phyloP scores from a whole-genome alignment of 345 rosid genomes.

The Durio zibethinus region DNA sequence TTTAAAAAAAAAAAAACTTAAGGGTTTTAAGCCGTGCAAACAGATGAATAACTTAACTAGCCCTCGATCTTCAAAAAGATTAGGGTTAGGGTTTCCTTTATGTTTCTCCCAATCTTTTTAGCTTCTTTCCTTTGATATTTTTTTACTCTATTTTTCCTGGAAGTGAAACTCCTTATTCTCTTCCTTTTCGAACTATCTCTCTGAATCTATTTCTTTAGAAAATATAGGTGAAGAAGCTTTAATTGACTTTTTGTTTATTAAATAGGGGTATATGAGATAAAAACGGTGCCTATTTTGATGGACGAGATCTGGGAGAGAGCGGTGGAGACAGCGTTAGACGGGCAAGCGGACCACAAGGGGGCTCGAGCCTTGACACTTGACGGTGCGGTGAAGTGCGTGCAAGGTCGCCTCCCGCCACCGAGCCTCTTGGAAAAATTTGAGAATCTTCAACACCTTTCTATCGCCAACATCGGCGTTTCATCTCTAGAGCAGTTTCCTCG shows the following conservation, averaged over 20 bases:
- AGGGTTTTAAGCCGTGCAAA: slow-evolving; percentile 25
- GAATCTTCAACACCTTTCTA: slow-evolving; percentile 65
- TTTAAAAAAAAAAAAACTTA: background rate
- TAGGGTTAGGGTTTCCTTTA: slow-evolving; percentile 12
- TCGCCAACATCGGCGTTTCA: slow-evolving; percentile 61
- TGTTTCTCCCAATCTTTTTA: background rate
- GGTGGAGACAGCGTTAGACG: slow-evolving; percentile 63
- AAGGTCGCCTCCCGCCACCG: slow-evolving; percentile 57
- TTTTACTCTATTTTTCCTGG: background rate
- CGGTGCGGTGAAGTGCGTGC: slow-evolving; percentile 71
- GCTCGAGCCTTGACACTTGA: slow-evolving; percentile 54
- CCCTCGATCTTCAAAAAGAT: slow-evolving; percentile 19
- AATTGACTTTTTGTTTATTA: background rate
- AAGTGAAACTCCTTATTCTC: background rate
- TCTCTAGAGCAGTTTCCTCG: slow-evolving; percentile 69
- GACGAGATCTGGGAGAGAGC: slow-evolving; percentile 87
- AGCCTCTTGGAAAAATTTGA: slow-evolving; percentile 48
- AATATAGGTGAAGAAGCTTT: background rate
- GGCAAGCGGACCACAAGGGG: slow-evolving; percentile 45
- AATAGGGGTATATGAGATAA: slow-evolving; percentile 25
- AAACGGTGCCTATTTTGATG: slow-evolving; percentile 34
- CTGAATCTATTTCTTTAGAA: background rate
- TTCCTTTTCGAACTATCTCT: background rate
- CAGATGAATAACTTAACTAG: background rate
- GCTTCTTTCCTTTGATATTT: background rate